These are phyloP conservation scores for Rhodamnia argentea DNA, from an alignment of 345 rosid genomes.

Conservation along the genomic window DNA sequence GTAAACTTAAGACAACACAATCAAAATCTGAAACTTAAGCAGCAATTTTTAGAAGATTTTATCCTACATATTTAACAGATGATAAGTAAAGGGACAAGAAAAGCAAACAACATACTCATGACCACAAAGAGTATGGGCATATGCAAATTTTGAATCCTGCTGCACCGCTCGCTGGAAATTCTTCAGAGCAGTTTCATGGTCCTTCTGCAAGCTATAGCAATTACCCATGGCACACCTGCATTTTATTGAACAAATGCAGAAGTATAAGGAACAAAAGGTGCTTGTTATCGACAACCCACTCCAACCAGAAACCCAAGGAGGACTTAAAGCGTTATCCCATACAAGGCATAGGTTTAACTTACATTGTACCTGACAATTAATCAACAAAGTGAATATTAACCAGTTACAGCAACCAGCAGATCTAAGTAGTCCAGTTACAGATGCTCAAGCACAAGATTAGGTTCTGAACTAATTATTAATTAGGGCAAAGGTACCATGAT, in stretches of 20 bases:
- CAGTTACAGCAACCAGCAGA: neutral
- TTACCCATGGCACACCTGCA: slow-evolving; percentile 99
- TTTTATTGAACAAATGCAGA: neutral
- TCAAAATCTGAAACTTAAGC: neutral
- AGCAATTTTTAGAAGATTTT: neutral
- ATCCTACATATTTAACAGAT: neutral
- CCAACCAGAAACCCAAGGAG: neutral
- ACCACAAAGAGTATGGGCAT: slow-evolving; percentile 92
- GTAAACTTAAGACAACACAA: neutral
- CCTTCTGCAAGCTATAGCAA: slow-evolving; percentile 95
- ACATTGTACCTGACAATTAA: neutral
- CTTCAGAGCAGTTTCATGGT: slow-evolving; percentile 94
- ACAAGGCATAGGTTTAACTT: neutral
- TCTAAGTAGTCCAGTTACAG: neutral
- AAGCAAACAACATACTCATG: slow-evolving; percentile 66
- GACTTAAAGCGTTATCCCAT: neutral
- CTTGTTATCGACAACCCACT: neutral
- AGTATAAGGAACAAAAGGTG: neutral
- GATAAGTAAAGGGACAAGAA: neutral
- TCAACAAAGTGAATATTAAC: neutral
- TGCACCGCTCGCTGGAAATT: slow-evolving; percentile 90
- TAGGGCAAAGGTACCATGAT: slow-evolving; percentile 53
- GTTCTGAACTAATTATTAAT: neutral
- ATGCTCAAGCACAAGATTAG: neutral
- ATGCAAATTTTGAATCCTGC: slow-evolving; percentile 81